Evolutionary conservation across 1,284 basidiomycete species (phyloP).

Genomic region (Boletus semigastroideus): DNA sequence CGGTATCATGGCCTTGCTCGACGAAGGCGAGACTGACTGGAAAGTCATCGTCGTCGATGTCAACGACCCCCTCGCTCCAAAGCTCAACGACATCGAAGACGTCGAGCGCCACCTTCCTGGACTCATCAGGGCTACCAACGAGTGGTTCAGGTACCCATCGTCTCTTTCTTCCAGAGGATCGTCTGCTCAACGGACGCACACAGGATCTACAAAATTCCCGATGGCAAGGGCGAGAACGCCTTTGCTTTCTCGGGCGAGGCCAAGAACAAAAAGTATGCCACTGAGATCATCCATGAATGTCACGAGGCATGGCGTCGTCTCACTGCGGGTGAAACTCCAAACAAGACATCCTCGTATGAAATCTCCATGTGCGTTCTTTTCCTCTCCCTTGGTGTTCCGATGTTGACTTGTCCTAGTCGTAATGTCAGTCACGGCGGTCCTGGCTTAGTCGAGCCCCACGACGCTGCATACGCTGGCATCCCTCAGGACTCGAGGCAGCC

Average conservation of each 20-base stretch:
- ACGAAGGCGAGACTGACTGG: constrained; percentile 99
- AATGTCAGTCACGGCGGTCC: constrained; percentile 73
- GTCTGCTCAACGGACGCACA: constrained; percentile 4
- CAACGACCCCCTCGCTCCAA: constrained; percentile 92
- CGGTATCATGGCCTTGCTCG: constrained; percentile 98
- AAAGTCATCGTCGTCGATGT: constrained; percentile 98
- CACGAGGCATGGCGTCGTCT: constrained; percentile 99
- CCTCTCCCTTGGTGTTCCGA: constrained; percentile 1
- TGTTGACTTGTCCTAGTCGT: constrained; percentile 44
- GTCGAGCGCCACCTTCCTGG: constrained; percentile 98
- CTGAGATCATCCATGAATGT: constrained; percentile 98
- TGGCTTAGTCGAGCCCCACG: constrained; percentile 63
- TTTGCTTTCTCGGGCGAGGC: constrained; percentile 99
- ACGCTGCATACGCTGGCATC: constrained; percentile 65
- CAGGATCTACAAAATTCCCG: constrained; percentile 97
- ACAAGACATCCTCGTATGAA: constrained; percentile 71
- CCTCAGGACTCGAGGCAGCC: constrained; percentile 82
- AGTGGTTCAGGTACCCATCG: constrained; percentile 81
- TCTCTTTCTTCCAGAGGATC: not conserved
- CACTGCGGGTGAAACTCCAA: constrained; percentile 75
- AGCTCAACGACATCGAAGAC: constrained; percentile 99
- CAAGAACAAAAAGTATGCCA: constrained; percentile 99
- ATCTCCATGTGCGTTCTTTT: constrained; percentile 70
- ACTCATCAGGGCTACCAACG: constrained; percentile 93
- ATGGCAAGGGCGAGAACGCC: constrained; percentile 98